phyloP scores from a whole-genome alignment of 345 rosid genomes.

The Iberis pinnata region DNA sequence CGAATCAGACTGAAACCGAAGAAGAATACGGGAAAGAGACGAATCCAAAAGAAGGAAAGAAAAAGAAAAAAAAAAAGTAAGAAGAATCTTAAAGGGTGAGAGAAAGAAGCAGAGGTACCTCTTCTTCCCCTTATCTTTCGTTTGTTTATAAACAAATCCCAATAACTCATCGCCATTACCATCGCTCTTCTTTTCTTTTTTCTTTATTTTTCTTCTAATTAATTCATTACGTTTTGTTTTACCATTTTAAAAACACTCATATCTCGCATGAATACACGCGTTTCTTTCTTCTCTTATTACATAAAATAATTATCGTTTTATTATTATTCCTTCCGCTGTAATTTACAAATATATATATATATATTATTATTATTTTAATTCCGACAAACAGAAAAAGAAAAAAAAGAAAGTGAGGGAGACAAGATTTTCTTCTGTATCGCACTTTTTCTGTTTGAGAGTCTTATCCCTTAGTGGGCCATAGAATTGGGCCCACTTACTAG shows the following conservation, averaged over 20 bases:
- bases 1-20: not conserved
- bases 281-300: no score
- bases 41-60: conserved; percentile 19
- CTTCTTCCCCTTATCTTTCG: conserved; percentile 22
- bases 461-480: conserved; percentile 25
- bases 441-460: conserved; percentile 1
- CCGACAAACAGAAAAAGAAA: no score
- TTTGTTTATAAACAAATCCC: conserved; percentile 34
- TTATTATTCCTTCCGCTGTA: no score
- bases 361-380: no score
- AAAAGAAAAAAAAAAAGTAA: conserved; percentile 13
- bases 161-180: conserved; percentile 26
- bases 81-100: conserved; percentile 12
- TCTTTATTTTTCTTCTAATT: not conserved
- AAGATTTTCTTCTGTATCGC: not conserved
- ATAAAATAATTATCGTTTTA: no score
- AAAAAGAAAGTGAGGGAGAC: no score
- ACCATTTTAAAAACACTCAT: not conserved
- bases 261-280: no score
- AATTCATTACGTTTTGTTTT: conserved; percentile 7
- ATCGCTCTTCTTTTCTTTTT: conserved; percentile 11
- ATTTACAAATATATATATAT: no score
- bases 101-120: conserved; percentile 14
- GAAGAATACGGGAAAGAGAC: no score
- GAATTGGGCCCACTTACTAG: conserved; percentile 8